Evolutionary conservation across 2,329 filamentous ascomycete species (phyloP), one percentile per base, ranked within the genome.

Genomic region (Paramyrothecium sp.): DNA sequence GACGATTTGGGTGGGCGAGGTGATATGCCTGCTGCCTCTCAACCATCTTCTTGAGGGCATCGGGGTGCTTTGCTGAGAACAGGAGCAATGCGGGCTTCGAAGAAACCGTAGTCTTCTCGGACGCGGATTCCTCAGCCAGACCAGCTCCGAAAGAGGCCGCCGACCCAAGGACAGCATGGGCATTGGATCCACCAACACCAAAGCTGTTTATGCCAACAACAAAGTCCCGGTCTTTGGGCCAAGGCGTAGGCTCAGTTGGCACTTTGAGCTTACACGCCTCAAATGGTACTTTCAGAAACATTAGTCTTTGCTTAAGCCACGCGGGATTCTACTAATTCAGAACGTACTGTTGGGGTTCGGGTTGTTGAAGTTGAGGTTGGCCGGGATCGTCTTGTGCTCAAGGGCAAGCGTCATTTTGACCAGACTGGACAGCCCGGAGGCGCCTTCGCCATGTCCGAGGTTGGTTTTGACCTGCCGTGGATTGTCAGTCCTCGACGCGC

Each of bases 101-200:
- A n/a, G n/a, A n/a, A n/a, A n/a, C n/a, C n/a, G 8, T 38, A 38
- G 33, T 38, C 10, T 38, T 16, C 8, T 38, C 33, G 8, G 33
- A 16, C 8, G 16, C 16, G 33, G 10, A 10, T 38, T 38, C 10
- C 8, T 8, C 10, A 8, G 8, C 16, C 33, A 8, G 33, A 10
- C 16, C 33, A 16, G 8, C 10, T 38, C 33, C 33, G 16, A 38
- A 38, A 38, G 33, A 38, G 8, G 33, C 33, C 8, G 33, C 33
- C 8, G 33, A 38, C 33, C 16, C 33, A 8, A 38, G 8, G 16
- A 38, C 16, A n/a, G n/a, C n/a, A 50, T 74, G 71, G 5, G 65
- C 70, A 75, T 67, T 79, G n/a, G 75, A 72, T 33, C 70, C 75
- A 21, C 73, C 76, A 22, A 74, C 75, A 1, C 77, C 77, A 51